Conservation (phyloP, 345 rosid species). For the Eucalyptus curtisii region DNA sequence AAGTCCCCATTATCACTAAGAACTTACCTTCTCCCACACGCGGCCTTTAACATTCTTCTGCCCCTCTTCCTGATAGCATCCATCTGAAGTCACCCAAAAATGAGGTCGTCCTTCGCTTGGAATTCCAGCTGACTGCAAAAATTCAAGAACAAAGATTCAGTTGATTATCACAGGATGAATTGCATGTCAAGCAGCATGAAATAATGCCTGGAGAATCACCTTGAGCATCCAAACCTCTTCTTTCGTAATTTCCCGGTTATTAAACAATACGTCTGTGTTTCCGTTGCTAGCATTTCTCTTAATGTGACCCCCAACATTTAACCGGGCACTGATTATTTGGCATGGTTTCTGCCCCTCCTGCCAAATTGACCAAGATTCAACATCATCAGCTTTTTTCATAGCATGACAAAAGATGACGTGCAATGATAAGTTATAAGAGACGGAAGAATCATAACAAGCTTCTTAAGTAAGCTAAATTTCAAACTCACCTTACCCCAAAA, state of each 20-base stretch:
- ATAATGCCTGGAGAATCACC: slow-evolving; percentile 21
- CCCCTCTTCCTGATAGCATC: slow-evolving; percentile 70
- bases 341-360: slow-evolving; percentile 78
- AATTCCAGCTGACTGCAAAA: slow-evolving; percentile 43
- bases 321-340: slow-evolving; percentile 50
- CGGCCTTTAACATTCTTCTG: slow-evolving; percentile 31
- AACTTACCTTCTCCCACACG: slow-evolving; percentile 61
- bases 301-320: slow-evolving; percentile 46
- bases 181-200: neutral
- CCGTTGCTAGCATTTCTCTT: slow-evolving; percentile 57
- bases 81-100: slow-evolving; percentile 60
- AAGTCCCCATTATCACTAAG: neutral
- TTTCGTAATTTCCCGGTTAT: slow-evolving; percentile 57
- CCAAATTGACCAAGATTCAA: slow-evolving; percentile 4
- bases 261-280: slow-evolving; percentile 40
- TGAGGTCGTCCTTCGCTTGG: slow-evolving; percentile 62
- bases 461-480: neutral
- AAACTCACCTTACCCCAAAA: slow-evolving; percentile 87
- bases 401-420: neutral
- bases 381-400: neutral
- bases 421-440: neutral
- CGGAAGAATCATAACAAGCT: neutral
- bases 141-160: neutral
- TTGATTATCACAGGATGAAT: neutral
- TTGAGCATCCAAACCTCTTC: slow-evolving; percentile 49